These are phyloP conservation scores for Cercospora brassicicola DNA, from an alignment of 2,329 filamentous ascomycete genomes.

Conservation along the genomic window DNA sequence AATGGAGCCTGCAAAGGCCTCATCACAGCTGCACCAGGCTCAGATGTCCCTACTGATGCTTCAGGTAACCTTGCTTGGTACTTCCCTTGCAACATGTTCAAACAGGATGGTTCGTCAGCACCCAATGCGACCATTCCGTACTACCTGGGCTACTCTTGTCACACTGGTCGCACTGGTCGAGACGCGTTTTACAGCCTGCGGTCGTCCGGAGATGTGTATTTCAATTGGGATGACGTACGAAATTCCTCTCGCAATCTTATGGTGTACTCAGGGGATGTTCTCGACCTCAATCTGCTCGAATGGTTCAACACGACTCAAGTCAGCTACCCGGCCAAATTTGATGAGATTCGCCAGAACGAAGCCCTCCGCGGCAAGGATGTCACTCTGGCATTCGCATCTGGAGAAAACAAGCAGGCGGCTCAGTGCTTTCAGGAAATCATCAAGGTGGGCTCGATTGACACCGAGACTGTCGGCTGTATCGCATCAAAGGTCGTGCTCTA, in stretches of 20 bases:
- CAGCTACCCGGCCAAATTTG: constrained; percentile 71
- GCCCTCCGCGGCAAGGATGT: constrained; percentile 81
- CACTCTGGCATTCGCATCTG: constrained; percentile 80
- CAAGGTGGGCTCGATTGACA: constrained; percentile 94
- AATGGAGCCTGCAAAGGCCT: constrained; percentile 94
- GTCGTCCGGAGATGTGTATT: constrained; percentile 84
- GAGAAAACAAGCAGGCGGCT: constrained; percentile 75
- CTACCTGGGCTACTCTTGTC: constrained; percentile 85
- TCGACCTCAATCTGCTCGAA: constrained; percentile 81
- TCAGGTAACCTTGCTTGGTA: constrained; percentile 87
- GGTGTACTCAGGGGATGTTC: constrained; percentile 89
- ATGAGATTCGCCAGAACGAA: constrained; percentile 70
- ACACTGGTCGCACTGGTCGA: constrained; percentile 70
- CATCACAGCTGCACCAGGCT: constrained; percentile 69
- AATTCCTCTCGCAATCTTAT: constrained; percentile 87
- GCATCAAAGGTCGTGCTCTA: constrained; percentile 96
- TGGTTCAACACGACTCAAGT: constrained; percentile 90
- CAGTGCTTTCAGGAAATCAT: constrained; percentile 90
- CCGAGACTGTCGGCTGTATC: constrained; percentile 94
- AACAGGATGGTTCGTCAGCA: constrained; percentile 82
- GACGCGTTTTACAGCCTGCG: constrained; percentile 72
- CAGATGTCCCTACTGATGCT: constrained; percentile 75
- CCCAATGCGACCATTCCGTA: constrained; percentile 72
- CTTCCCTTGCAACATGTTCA: constrained; percentile 88
- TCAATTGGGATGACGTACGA: constrained; percentile 89